Evolutionary conservation across 2,329 filamentous ascomycete genomes (phyloP).

Genomic region (Talaromyces sp.): DNA sequence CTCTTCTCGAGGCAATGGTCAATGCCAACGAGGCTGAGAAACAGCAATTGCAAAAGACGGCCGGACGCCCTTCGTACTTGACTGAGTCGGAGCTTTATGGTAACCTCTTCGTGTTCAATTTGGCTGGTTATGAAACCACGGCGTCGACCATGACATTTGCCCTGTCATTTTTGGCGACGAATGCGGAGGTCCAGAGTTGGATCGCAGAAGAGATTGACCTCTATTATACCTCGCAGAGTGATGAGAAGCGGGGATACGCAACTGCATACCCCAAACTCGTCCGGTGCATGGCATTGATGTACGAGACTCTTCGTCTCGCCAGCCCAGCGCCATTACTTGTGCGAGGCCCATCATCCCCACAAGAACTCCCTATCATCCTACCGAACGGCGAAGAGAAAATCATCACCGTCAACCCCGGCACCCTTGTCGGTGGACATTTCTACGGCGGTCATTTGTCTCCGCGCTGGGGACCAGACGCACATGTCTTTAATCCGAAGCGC

Average conservation of each 20-base stretch:
- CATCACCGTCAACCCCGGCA: conserved; percentile 1
- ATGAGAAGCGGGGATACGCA: background rate
- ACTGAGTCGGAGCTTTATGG: conserved; percentile 36
- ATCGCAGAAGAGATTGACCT: background rate
- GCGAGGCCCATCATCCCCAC: background rate
- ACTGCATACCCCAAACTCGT: background rate
- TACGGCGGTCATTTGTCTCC: conserved; percentile 1
- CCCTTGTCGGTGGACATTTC: background rate
- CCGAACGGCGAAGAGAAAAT: background rate
- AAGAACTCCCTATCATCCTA: background rate
- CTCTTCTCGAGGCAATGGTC: conserved; percentile 1
- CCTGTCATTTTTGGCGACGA: conserved; percentile 20
- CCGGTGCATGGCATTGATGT: background rate
- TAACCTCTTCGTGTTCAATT: conserved; percentile 45
- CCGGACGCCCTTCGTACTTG: conserved; percentile 19
- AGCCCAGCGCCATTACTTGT: background rate
- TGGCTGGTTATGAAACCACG: conserved; percentile 37
- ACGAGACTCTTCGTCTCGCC: conserved; percentile 1
- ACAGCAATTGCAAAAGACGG: background rate
- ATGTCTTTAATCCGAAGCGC: background rate
- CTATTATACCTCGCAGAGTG: background rate
- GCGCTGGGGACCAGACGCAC: background rate
- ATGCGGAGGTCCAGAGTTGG: conserved; percentile 16
- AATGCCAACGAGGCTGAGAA: conserved; percentile 2
- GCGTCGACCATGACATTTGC: conserved; percentile 22